These are phyloP conservation scores for Phtheirospermum japonicum DNA, from an alignment of 257 asterid species.

Conservation along the genomic window DNA sequence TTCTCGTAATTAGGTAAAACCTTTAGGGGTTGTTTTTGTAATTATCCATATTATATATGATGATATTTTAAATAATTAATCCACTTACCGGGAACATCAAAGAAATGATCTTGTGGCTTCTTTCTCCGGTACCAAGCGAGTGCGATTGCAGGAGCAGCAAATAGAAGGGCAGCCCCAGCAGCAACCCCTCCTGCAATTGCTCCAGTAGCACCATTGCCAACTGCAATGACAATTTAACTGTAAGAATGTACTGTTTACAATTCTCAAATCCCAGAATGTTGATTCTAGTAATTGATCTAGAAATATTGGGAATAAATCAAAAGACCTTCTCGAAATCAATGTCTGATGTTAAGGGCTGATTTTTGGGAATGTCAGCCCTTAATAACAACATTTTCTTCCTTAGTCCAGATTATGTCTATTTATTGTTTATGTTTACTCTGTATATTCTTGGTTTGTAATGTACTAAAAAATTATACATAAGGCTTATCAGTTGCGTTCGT, in stretches of 20 bases:
- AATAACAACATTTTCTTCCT: conserved; percentile 3
- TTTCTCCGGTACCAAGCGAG: conserved; percentile 73
- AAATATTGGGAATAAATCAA: not conserved
- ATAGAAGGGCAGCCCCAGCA: conserved; percentile 90
- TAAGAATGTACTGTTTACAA: conserved; percentile 14
- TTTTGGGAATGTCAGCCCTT: conserved; percentile 11
- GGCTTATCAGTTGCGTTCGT: not conserved
- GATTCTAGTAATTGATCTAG: conserved; percentile 8
- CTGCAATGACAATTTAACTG: conserved; percentile 36
- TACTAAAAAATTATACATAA: not conserved
- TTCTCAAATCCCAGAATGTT: conserved; percentile 13
- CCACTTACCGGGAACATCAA: conserved; percentile 87
- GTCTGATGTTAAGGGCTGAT: not conserved
- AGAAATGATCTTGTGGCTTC: conserved; percentile 83
- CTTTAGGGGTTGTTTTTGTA: not conserved
- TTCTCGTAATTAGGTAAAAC: not conserved
- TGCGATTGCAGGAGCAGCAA: conserved; percentile 74
- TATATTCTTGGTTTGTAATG: conserved; percentile 5
- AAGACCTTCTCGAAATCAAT: not conserved
- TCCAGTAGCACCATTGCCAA: conserved; percentile 67
- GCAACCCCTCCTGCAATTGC: conserved; percentile 94
- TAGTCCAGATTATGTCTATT: not conserved
- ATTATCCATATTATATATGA: not conserved
- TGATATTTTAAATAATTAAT: conserved; percentile 17
- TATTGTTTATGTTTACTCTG: not conserved